Percentiles rank a stretch among this genome's conserved stretches.
These are phyloP conservation scores for Alternaria brassicicola DNA, from an alignment of 2,329 filamentous ascomycete species.

Conservation along the genomic window DNA sequence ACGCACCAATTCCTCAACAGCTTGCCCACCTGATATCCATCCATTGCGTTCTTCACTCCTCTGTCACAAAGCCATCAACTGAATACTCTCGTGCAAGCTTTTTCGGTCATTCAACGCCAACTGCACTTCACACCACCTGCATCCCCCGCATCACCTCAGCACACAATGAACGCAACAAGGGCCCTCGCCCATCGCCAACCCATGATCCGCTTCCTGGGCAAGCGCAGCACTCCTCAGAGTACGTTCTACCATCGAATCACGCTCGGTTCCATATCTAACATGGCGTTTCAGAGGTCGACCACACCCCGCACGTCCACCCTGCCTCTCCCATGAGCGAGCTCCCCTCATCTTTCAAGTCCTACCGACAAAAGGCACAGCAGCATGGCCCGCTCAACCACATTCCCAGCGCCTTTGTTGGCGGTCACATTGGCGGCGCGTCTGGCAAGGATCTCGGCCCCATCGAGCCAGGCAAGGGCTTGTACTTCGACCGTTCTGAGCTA, in stretches of 20 bases:
- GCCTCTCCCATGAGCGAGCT: slow-evolving; percentile 70
- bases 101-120: neutral
- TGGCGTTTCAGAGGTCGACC: slow-evolving; percentile 67
- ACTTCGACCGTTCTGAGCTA: slow-evolving; percentile 88
- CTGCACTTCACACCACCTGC: neutral
- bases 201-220: slow-evolving; percentile 59
- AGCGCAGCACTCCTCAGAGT: slow-evolving; percentile 55
- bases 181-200: slow-evolving; percentile 56
- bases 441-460: slow-evolving; percentile 77
- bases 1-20: slow-evolving; percentile 7
- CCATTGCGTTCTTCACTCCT: neutral
- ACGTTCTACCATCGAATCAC: slow-evolving; percentile 21
- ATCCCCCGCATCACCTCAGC: slow-evolving; percentile 14
- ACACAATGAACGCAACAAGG: slow-evolving; percentile 54
- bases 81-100: neutral
- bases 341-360: slow-evolving; percentile 73
- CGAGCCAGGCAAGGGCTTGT: slow-evolving; percentile 72
- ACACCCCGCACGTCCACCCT: slow-evolving; percentile 75
- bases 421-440: slow-evolving; percentile 63
- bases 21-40: neutral
- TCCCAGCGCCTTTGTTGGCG: slow-evolving; percentile 34
- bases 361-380: slow-evolving; percentile 78
- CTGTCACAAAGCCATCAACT: neutral
- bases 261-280: slow-evolving; percentile 18
- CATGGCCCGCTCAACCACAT: slow-evolving; percentile 69